phyloP scores from a whole-genome alignment of 208 protist species.

The Trypanosomatidae sp. region DNA sequence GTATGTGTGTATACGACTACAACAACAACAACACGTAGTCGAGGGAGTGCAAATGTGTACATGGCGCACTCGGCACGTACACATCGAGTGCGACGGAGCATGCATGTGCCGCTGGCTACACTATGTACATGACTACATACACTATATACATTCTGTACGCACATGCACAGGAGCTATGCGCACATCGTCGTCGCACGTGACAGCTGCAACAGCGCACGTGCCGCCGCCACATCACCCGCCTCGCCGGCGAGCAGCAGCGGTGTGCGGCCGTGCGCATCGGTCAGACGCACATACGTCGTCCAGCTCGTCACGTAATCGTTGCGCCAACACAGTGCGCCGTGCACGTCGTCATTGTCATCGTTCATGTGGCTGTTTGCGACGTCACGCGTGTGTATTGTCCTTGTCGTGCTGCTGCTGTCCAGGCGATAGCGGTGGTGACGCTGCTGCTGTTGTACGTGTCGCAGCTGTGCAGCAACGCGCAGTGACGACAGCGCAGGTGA shows the following conservation, averaged over 20 bases:
- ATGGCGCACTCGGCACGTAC: background rate
- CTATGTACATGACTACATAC: background rate
- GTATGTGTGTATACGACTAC: too few species aligned
- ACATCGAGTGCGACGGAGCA: background rate
- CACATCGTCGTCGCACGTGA: background rate
- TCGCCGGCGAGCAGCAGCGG: constrained; percentile 20
- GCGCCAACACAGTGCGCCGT: background rate
- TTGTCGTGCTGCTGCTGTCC: too few species aligned
- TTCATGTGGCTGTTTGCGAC: background rate
- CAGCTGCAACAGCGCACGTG: constrained; percentile 10
- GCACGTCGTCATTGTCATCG: background rate
- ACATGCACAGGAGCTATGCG: background rate
- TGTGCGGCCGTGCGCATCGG: constrained; percentile 17
- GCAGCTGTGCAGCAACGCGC: too few species aligned
- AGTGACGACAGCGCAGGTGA: background rate
- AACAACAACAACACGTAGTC: too few species aligned
- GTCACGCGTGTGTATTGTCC: background rate
- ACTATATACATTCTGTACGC: background rate
- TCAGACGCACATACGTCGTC: constrained; percentile 7
- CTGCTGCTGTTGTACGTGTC: background rate
- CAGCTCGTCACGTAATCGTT: constrained; percentile 1
- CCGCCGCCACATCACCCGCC: constrained; percentile 10
- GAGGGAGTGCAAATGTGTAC: too few species aligned
- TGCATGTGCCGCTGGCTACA: background rate
- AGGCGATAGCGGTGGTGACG: background rate